phyloP scores from a whole-genome alignment of 495 filamentous ascomycete species.

The Aspergillus homomorphus region DNA sequence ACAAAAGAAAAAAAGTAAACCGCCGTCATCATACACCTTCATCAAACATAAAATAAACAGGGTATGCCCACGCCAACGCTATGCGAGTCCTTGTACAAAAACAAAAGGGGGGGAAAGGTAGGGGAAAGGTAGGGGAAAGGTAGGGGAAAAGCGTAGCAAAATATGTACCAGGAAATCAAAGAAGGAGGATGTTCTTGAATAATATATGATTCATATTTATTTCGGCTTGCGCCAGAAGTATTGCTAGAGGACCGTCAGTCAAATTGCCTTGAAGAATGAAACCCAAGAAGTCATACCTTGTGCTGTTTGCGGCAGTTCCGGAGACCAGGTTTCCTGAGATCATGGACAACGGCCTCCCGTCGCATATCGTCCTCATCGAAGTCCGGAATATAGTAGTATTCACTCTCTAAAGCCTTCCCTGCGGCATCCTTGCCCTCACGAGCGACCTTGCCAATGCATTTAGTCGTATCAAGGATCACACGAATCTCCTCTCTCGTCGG shows the following conservation, averaged over 20 bases:
- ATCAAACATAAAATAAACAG: conserved; percentile 36
- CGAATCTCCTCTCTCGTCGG: conserved; percentile 62
- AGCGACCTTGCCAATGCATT: conserved; percentile 81
- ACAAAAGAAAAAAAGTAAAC: conserved; percentile 14
- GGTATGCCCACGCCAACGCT: conserved; percentile 53
- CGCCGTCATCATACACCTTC: conserved; percentile 36
- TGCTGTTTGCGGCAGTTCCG: conserved; percentile 89
- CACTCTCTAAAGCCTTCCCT: conserved; percentile 87
- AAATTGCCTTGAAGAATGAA: conserved; percentile 3
- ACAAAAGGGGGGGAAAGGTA: conserved; percentile 21
- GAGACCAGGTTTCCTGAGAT: conserved; percentile 81
- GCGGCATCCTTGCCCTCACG: conserved; percentile 95
- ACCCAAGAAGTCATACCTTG: conserved; percentile 63
- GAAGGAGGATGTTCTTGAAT: conserved; percentile 7
- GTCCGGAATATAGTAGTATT: conserved; percentile 97
- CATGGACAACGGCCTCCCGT: conserved; percentile 77
- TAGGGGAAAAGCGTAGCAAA: conserved; percentile 32
- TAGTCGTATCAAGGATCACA: conserved; percentile 63
- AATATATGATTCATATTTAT: conserved; percentile 27
- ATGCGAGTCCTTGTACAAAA: conserved; percentile 36
- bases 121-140: conserved; percentile 23
- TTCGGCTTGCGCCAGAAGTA: conserved; percentile 89
- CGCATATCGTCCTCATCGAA: conserved; percentile 76
- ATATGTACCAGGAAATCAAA: conserved; percentile 41
- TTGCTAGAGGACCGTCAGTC: conserved; percentile 58